A percentile compares a stretch with the other conserved stretches of the same genome.
Conservation (phyloP, 805 yeast species). For the Scheffersomyces stipitis region DNA sequence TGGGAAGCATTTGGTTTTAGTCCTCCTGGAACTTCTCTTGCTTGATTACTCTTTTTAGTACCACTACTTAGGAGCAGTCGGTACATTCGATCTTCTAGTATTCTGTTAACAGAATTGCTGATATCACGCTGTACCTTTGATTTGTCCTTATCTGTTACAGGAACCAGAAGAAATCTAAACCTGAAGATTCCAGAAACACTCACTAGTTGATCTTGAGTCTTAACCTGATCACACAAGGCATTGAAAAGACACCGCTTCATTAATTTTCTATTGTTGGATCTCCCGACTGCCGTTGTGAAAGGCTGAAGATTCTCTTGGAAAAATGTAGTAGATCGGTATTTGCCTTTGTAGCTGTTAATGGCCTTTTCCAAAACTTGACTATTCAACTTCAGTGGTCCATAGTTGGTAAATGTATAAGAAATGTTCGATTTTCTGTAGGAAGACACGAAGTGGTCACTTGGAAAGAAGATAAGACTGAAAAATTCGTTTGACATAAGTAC, state of each 20-base stretch:
- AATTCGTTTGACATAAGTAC: conserved; percentile 16
- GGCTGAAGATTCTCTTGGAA: conserved; percentile 29
- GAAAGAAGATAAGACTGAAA: conserved; percentile 29
- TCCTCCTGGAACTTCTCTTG: conserved; percentile 1
- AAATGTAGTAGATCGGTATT: conserved; percentile 17
- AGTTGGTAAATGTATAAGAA: conserved; percentile 34
- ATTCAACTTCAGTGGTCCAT: conserved; percentile 28
- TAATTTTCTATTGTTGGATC: conserved; percentile 25
- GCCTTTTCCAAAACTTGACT: conserved; percentile 18
- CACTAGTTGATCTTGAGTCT: conserved; percentile 3
- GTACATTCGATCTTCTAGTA: conserved; percentile 2
- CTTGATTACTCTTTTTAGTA: conserved; percentile 1
- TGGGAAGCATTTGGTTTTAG: conserved; percentile 1
- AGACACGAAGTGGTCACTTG: conserved; percentile 26
- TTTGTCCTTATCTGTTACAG: conserved; percentile 18
- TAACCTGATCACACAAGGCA: conserved; percentile 5
- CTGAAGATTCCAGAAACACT: conserved; percentile 25
- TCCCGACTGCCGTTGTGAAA: conserved; percentile 30
- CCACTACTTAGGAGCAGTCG: background rate
- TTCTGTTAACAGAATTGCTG: conserved; percentile 9
- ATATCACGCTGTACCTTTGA: conserved; percentile 7
- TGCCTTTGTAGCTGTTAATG: conserved; percentile 28
- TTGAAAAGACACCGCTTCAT: conserved; percentile 8
- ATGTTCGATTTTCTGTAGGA: conserved; percentile 37
- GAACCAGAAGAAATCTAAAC: conserved; percentile 18